Base-by-base conservation (phyloP, 75 land plant species). In the Cunninghamia lanceolata region DNA sequence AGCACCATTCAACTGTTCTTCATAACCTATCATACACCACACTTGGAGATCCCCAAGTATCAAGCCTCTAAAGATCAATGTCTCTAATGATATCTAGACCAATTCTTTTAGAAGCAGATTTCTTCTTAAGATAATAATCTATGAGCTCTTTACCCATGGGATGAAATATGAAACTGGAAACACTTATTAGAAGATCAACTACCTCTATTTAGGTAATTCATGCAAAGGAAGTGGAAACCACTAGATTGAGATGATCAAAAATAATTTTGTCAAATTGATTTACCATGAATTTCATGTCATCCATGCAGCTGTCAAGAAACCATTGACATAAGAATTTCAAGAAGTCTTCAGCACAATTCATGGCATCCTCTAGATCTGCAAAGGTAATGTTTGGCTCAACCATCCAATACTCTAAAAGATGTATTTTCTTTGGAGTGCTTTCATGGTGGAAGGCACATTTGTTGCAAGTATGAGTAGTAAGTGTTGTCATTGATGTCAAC, bases 301-400 rank as follows among this genome's bases (percentile, higher is more conserved):
- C 92, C 16, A 76, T 19, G 81, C 95, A 93, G 84, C 93, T 88
- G 36, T 94, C 94, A 83, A 96, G 81, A 36, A 94, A 63, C 89
- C 87, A 92, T 79, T 91, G 89, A 85, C 92, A 95, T 54, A 95
- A 87, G 56, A 92, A 97, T 82, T 92, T 96, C 85, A 96, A 84
- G 52, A 56, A 92, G 84, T 95, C 98, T 50, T 92, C 93, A 38
- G 96, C 96, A 88, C 96, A 93, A 78, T 89, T 93, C 91, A 97
- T 93, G 47, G 86, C 93, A 82, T 96, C 98, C 97, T 97, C 92
- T 79, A 97, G 85, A 38, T 93, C 91, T 75, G 98, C 90, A 90
- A 97, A 97, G 32, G 99, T 95, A 84, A 97, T 92, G 88, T 94
- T 95, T 82, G 92, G 85, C 87, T 97, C 96, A 63, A 97, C 91